Percentiles rank a stretch among this genome's conserved stretches.
Evolutionary conservation across 805 yeast species (phyloP).

Genomic region (Tetrapisispora nanseiensis): DNA sequence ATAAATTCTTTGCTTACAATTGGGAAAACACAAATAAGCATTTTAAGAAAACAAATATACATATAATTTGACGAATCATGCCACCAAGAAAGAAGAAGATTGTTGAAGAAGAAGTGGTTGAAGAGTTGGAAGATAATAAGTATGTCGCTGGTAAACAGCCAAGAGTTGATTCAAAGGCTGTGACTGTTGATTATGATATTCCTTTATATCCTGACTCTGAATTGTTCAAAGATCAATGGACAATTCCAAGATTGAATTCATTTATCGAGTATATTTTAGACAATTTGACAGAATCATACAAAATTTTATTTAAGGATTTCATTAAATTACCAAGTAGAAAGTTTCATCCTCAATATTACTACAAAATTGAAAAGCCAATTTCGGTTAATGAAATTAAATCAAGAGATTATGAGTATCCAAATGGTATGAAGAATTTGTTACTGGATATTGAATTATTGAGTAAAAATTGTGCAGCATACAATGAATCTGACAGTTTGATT

Average conservation of each 20-base stretch:
- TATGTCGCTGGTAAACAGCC: conserved; percentile 29
- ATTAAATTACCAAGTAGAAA: conserved; percentile 63
- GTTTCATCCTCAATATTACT: conserved; percentile 72
- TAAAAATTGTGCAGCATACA: conserved; percentile 61
- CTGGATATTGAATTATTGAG: conserved; percentile 59
- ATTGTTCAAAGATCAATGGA: conserved; percentile 24
- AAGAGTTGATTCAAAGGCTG: conserved; percentile 13
- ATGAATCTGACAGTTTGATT: conserved; percentile 55
- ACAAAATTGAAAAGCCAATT: conserved; percentile 52
- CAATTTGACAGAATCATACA: conserved; percentile 21
- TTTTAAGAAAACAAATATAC: not conserved
- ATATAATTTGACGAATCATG: conserved; percentile 1
- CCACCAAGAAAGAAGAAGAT: conserved; percentile 5
- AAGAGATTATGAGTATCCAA: conserved; percentile 26
- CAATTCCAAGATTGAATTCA: conserved; percentile 25
- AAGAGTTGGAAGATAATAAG: conserved; percentile 6
- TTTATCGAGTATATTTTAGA: conserved; percentile 26
- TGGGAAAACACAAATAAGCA: no score
- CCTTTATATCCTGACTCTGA: conserved; percentile 28
- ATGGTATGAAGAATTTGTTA: conserved; percentile 34
- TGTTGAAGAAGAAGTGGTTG: conserved; percentile 6
- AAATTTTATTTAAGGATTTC: conserved; percentile 40
- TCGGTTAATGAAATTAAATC: conserved; percentile 56
- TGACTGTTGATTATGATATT: conserved; percentile 18
- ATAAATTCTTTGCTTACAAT: no score